Evolutionary conservation across 108 stramenopile genomes (phyloP).

Genomic region (Aureococcus anophagefferens): DNA sequence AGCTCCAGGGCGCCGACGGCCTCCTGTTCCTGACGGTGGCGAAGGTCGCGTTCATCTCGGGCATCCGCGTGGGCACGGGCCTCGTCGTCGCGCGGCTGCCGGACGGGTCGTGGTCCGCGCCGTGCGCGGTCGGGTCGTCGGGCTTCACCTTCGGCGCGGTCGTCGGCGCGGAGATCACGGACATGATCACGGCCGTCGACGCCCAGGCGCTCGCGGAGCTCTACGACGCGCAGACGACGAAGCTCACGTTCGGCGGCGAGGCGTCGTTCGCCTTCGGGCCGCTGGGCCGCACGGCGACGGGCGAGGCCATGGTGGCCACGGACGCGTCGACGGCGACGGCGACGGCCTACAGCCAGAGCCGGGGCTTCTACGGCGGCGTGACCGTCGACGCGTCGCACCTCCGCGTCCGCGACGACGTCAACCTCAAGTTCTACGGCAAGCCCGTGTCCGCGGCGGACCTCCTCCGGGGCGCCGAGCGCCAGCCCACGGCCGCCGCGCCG

Average conservation of each 20-base stretch:
- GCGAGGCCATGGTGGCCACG: constrained; percentile 42
- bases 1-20: constrained; percentile 12
- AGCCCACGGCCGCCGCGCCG: not conserved
- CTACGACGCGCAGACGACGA: not conserved
- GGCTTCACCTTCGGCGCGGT: constrained; percentile 66
- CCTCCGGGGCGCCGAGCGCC: constrained; percentile 8
- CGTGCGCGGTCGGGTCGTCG: constrained; percentile 68
- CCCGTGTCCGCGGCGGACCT: constrained; percentile 51
- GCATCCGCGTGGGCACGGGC: constrained; percentile 21
- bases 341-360: constrained; percentile 77
- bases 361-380: constrained; percentile 86
- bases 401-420: constrained; percentile 70
- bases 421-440: constrained; percentile 87
- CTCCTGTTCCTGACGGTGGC: constrained; percentile 21
- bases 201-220: not conserved
- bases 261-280: constrained; percentile 86
- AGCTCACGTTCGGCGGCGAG: constrained; percentile 57
- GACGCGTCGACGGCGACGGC: constrained; percentile 48
- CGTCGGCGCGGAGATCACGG: constrained; percentile 33
- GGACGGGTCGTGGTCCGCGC: constrained; percentile 60
- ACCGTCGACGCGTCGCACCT: constrained; percentile 82
- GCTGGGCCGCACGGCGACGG: constrained; percentile 75
- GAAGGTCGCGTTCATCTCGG: constrained; percentile 18
- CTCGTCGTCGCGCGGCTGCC: constrained; percentile 17
- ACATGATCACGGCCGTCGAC: constrained; percentile 8